Evolutionary conservation across 2,329 filamentous ascomycete genomes (phyloP).

Genomic region (Ciborinia camelliae): DNA sequence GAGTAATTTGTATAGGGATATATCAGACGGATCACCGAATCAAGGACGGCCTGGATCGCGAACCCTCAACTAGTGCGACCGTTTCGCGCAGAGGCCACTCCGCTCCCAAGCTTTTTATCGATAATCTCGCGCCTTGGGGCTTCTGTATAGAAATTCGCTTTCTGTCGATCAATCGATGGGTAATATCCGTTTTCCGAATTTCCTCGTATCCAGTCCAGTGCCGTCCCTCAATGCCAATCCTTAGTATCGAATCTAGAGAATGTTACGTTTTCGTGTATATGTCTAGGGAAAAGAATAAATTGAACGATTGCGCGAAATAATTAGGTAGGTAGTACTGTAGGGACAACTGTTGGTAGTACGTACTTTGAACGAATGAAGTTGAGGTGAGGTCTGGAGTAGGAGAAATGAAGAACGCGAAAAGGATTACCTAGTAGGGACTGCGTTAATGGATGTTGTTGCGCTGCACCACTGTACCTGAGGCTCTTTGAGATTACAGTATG

Average conservation of each 20-base stretch:
- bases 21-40: neutral
- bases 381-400: conserved; percentile 2
- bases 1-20: neutral
- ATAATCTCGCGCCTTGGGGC: neutral
- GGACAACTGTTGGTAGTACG: neutral
- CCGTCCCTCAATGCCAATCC: neutral
- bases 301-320: neutral
- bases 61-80: neutral
- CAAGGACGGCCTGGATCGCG: conserved; percentile 1
- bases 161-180: neutral
- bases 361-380: neutral
- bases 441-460: too few species aligned
- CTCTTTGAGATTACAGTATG: neutral
- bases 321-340: too few species aligned
- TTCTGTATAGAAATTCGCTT: neutral
- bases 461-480: neutral
- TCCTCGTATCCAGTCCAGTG: neutral
- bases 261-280: neutral
- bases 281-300: neutral
- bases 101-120: conserved; percentile 3
- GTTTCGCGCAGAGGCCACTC: conserved; percentile 9
- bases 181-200: neutral
- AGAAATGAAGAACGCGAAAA: conserved; percentile 1
- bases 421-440: too few species aligned
- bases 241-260: neutral